Base-by-base conservation (phyloP, 148 eudicot species). In the Nyssa sinensis region DNA sequence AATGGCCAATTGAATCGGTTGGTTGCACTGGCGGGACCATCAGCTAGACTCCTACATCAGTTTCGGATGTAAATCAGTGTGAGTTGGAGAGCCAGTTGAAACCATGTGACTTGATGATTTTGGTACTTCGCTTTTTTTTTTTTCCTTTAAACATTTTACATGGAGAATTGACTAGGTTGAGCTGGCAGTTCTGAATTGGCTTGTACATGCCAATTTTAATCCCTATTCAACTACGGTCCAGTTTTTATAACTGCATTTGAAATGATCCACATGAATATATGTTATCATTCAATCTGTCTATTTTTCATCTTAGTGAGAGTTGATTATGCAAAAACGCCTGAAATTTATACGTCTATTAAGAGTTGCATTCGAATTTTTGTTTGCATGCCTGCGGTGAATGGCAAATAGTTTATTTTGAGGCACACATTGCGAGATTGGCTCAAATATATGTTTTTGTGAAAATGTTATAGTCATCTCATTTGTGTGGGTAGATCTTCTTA, bases 61-160 rank as follows among this genome's bases (percentile, higher is more conserved):
- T 72, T 59, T 72, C 74, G 37, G 31, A 51, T 60, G 58, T 72
- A 55, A 61, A 11, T 14, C 47, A 9, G 24, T 71, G 33, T 28
- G 23, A 60, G 35, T 25, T 49, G 28, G 30, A 53, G 27, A 37
- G 12, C 24, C 63, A 24, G 37, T 59, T 58, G 73, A n/a, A 70
- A n/a, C 32, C 6, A 27, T 41, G 17, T 35, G 65, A 23, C 51
- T 59, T 71, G 4, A 11, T 65, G 9, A 17, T 33, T 65, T 35
- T 72, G 10, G 10, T 37, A 14, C n/a, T n/a, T n/a, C n/a, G n/a
- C n/a, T 37, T 72, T 37, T 29, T 17, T 35, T 35, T 60, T 8
- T 10, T 35, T 8, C 27, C 1, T 37, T 41, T 28, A 44, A 17
- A 72, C 27, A 59, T 60, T 35, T 37, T 61, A 53, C 47, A 28